Percentiles rank a stretch among this genome's conserved stretches.
Conservation (phyloP, 768 basidiomycete genomes). For the Boletus vinaceobasis region DNA sequence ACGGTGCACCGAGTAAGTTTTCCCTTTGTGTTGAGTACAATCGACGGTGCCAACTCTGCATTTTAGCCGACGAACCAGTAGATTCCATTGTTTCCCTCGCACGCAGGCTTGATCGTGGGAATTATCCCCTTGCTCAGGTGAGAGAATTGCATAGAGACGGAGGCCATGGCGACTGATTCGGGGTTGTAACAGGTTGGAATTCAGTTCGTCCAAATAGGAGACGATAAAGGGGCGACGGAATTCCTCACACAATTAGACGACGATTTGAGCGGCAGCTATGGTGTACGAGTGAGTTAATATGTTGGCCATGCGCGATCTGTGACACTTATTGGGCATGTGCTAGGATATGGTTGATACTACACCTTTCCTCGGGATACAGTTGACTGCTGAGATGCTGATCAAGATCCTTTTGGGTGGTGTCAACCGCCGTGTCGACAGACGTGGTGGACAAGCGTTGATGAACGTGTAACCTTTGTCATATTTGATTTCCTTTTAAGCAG, state of each 20-base stretch:
- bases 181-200: conserved; percentile 49
- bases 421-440: conserved; percentile 49
- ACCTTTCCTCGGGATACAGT: conserved; percentile 41
- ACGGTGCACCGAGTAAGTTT: conserved; percentile 55
- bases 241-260: conserved; percentile 58
- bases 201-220: conserved; percentile 72
- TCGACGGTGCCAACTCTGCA: background rate
- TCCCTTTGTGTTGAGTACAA: background rate
- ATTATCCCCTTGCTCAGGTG: conserved; percentile 54
- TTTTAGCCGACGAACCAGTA: conserved; percentile 50
- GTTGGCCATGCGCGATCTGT: background rate
- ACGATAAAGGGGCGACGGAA: conserved; percentile 36
- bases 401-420: conserved; percentile 69
- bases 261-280: conserved; percentile 39
- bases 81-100: conserved; percentile 46
- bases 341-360: conserved; percentile 75
- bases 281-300: conserved; percentile 40
- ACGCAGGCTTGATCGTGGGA: conserved; percentile 46
- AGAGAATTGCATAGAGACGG: background rate
- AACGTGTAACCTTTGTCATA: background rate
- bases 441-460: conserved; percentile 27
- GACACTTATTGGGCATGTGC: background rate
- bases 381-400: conserved; percentile 48
- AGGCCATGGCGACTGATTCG: background rate
- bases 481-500: background rate